phyloP scores from a whole-genome alignment of 1,284 basidiomycete species.

The Fistulina hepatica region DNA sequence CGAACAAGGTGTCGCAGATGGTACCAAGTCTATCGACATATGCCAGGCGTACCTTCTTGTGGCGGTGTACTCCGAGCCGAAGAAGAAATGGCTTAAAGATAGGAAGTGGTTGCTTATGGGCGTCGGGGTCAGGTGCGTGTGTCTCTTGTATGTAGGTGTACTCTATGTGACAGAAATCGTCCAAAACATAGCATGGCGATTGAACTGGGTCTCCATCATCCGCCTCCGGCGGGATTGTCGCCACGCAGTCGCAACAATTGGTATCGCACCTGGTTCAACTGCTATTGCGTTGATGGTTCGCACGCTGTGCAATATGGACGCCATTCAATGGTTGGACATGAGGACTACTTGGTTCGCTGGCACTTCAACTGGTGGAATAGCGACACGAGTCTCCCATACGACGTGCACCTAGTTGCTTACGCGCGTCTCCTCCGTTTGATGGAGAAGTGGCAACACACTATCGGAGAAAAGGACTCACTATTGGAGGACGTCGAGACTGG shows the following conservation, averaged over 20 bases:
- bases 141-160: not conserved
- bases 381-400: conserved; percentile 33
- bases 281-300: conserved; percentile 54
- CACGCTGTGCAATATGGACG: conserved; percentile 58
- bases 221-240: conserved; percentile 26
- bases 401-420: conserved; percentile 44
- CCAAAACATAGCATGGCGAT: conserved; percentile 34
- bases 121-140: conserved; percentile 41
- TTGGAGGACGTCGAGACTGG: too few relatives aligned
- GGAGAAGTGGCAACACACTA: conserved; percentile 26
- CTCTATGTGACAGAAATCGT: conserved; percentile 1
- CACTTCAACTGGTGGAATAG: conserved; percentile 43
- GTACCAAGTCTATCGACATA: conserved; percentile 38
- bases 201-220: conserved; percentile 38
- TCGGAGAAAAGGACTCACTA: not conserved
- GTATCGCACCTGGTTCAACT: conserved; percentile 56
- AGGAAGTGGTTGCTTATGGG: conserved; percentile 48
- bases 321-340: conserved; percentile 45
- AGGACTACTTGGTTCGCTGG: conserved; percentile 50
- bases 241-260: conserved; percentile 39
- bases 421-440: conserved; percentile 40
- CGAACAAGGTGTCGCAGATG: conserved; percentile 38
- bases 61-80: conserved; percentile 45
- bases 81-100: conserved; percentile 45
- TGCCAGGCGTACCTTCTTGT: conserved; percentile 38